These are phyloP conservation scores for Beauveria scarabaeidicola DNA, from an alignment of 2,329 filamentous ascomycete genomes.

Conservation along the genomic window DNA sequence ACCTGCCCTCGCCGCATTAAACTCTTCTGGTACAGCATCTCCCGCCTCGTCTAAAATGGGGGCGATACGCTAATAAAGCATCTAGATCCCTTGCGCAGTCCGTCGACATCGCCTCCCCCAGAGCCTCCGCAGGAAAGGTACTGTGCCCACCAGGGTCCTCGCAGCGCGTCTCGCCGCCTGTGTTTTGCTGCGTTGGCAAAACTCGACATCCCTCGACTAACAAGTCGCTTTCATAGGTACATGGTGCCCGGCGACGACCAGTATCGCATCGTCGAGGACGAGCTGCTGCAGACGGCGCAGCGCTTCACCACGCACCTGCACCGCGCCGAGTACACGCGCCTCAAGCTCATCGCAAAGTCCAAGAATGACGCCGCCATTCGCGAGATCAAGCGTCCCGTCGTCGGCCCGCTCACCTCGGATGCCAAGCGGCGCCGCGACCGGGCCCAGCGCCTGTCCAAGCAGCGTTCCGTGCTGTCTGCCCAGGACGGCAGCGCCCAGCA, in stretches of 20 bases:
- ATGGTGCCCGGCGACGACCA: conserved; percentile 67
- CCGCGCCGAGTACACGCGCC: conserved; percentile 64
- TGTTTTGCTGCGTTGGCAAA: no score
- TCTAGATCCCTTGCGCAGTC: conserved; percentile 24
- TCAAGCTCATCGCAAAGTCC: conserved; percentile 48
- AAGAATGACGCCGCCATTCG: conserved; percentile 45
- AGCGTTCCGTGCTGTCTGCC: conserved; percentile 16
- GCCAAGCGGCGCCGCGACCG: conserved; percentile 18
- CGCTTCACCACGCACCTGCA: conserved; percentile 68
- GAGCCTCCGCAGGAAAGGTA: conserved; percentile 40
- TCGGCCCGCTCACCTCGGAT: conserved; percentile 26
- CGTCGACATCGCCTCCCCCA: conserved; percentile 45
- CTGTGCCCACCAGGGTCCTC: background rate
- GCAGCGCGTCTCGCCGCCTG: background rate
- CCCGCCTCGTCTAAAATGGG: background rate
- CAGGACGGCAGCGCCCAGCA: background rate
- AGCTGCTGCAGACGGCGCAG: conserved; percentile 59
- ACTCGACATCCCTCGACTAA: no score
- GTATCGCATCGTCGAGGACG: conserved; percentile 80
- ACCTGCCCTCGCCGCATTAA: background rate
- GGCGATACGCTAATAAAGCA: conserved; percentile 6
- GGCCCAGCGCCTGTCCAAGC: conserved; percentile 17
- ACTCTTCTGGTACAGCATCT: conserved; percentile 6
- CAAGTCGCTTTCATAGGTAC: conserved; percentile 30
- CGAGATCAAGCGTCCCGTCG: conserved; percentile 43